These are phyloP conservation scores for Puccinia polysora DNA, from an alignment of 1,284 basidiomycete species.

Conservation along the genomic window DNA sequence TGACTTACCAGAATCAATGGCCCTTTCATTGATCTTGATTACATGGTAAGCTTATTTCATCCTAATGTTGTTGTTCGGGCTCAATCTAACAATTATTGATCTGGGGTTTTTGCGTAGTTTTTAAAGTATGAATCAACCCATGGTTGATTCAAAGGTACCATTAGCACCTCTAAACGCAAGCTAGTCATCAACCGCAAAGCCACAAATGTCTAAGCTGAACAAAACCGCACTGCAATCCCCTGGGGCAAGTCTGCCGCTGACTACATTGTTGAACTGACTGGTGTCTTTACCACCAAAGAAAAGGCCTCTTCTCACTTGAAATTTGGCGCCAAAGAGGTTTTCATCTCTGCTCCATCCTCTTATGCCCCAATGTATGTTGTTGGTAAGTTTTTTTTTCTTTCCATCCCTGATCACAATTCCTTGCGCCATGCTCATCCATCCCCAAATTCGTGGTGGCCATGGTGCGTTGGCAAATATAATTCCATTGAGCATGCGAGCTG, in stretches of 20 bases:
- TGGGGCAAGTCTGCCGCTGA: no score
- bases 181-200: slow-evolving; percentile 76
- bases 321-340: slow-evolving; percentile 61
- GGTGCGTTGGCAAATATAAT: slow-evolving; percentile 97
- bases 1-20: no score
- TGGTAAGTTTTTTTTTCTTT: no score
- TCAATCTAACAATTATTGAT: not conserved
- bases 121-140: slow-evolving; percentile 99
- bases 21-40: slow-evolving; percentile 82
- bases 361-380: no score
- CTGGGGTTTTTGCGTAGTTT: slow-evolving; percentile 98
- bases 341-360: no score
- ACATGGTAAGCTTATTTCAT: no score
- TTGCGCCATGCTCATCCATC: no score
- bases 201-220: slow-evolving; percentile 77
- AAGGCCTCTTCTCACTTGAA: slow-evolving; percentile 79
- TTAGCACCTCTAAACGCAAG: slow-evolving; percentile 81
- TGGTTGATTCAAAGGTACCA: slow-evolving; percentile 84
- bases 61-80: slow-evolving; percentile 54
- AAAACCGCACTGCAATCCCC: slow-evolving; percentile 97
- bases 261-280: no score
- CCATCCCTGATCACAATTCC: no score
- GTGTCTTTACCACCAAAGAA: no score
- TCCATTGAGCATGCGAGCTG: slow-evolving; percentile 94
- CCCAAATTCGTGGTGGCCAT: slow-evolving; percentile 75